Evolutionary conservation across 257 asterid genomes (phyloP).

Genomic region (Rauvolfia tetraphylla): DNA sequence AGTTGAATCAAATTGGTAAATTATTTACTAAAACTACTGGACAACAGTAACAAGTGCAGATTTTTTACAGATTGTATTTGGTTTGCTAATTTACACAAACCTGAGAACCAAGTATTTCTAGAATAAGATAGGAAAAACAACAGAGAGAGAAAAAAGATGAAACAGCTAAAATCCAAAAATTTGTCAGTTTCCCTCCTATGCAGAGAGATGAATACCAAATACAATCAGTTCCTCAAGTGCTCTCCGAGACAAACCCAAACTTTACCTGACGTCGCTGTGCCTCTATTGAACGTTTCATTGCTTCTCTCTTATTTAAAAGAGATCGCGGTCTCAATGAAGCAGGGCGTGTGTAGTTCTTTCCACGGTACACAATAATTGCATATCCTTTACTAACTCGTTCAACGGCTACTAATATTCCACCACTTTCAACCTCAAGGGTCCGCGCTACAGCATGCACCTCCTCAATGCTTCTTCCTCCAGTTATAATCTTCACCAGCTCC

Average conservation of each 20-base stretch:
- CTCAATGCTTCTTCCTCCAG: constrained; percentile 58
- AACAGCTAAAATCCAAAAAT: not conserved
- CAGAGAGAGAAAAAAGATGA: not conserved
- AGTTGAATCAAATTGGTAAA: not conserved
- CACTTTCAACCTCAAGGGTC: constrained; percentile 86
- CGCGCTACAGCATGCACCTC: constrained; percentile 72
- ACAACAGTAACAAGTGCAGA: not conserved
- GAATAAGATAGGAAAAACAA: not conserved
- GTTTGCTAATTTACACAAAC: not conserved
- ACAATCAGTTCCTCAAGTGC: not conserved
- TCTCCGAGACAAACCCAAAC: not conserved
- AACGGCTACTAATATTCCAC: constrained; percentile 94
- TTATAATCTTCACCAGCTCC: constrained; percentile 87
- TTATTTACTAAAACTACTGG: not conserved
- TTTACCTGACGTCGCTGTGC: constrained; percentile 88
- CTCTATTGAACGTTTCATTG: constrained; percentile 85
- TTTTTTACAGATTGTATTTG: not conserved
- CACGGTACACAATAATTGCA: constrained; percentile 86
- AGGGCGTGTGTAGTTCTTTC: constrained; percentile 89
- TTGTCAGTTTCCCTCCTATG: not conserved
- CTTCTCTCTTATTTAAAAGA: constrained; percentile 87
- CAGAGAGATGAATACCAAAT: not conserved
- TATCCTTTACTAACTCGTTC: constrained; percentile 82
- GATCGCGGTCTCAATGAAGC: constrained; percentile 85
- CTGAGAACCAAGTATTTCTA: not conserved